These are phyloP conservation scores for Phaffomyces antillensis DNA, from an alignment of 805 yeast genomes.

Conservation along the genomic window DNA sequence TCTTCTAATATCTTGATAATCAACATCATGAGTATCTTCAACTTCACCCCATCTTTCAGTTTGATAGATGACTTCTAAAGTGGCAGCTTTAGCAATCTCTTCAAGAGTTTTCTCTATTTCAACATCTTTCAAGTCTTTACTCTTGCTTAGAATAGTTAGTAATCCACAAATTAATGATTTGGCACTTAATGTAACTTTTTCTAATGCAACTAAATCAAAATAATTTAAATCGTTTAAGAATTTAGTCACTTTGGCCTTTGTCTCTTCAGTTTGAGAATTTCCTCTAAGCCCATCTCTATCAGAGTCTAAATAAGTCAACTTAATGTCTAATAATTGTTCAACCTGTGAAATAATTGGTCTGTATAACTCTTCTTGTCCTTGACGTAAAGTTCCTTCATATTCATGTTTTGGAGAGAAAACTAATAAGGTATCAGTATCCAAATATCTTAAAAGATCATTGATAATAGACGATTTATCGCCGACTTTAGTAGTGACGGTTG, in stretches of 20 bases:
- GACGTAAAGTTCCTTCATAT: slow-evolving; percentile 75
- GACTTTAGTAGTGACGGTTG: slow-evolving; percentile 49
- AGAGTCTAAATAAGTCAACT: slow-evolving; percentile 62
- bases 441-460: slow-evolving; percentile 60
- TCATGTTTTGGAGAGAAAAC: slow-evolving; percentile 78
- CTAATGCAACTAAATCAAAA: slow-evolving; percentile 84
- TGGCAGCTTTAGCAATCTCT: slow-evolving; percentile 69
- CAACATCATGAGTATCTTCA: slow-evolving; percentile 98
- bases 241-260: slow-evolving; percentile 51
- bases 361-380: slow-evolving; percentile 72
- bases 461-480: slow-evolving; percentile 53
- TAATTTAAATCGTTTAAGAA: slow-evolving; percentile 59
- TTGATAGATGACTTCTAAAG: slow-evolving; percentile 78
- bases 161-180: slow-evolving; percentile 85
- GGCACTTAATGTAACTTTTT: slow-evolving; percentile 77
- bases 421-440: slow-evolving; percentile 91
- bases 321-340: slow-evolving; percentile 45
- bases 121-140: slow-evolving; percentile 18
- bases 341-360: slow-evolving; percentile 65
- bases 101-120: slow-evolving; percentile 53
- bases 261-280: slow-evolving; percentile 56
- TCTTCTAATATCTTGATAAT: slow-evolving; percentile 80
- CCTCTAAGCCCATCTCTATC: slow-evolving; percentile 79
- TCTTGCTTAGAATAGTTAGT: slow-evolving; percentile 46
- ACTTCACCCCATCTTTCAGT: slow-evolving; percentile 96